Evolutionary conservation across 352 stramenopile species (phyloP), one percentile per base, ranked within the genome.

Genomic region (Phytophthora melonis): DNA sequence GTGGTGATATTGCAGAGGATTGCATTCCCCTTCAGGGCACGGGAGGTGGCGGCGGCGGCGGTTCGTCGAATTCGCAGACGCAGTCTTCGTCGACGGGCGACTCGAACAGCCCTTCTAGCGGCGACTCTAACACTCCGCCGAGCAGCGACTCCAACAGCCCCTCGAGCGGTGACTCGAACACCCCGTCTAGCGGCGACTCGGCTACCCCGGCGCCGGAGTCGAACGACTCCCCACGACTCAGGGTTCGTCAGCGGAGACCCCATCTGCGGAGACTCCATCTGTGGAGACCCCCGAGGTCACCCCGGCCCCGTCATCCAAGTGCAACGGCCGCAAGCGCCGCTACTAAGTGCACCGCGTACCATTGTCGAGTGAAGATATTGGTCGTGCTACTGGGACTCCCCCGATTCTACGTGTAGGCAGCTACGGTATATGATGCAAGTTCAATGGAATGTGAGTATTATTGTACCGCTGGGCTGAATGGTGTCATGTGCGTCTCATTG

Each of bases 1-100:
- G 8, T 58, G 16, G 39, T 60, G 32, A 6, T 65, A 27, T 9
- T 58, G 19, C 68, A 82, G 75, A 82, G 75, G 66, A 82, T 32
- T 82, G 75, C 68, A 78, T 80, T 25, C 72, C 75, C n/a, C 67
- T 82, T 13, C 64, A 65, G 23, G 75, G 75, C 10, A 67, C 70
- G 16, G 66, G 65, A 47, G 63, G 75, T 27, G 66, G 58, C 36
- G 66, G 66, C 36, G 66, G 58, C 36, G 66, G 58, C 43, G 66
- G 66, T 50, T 73, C 70, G 13, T 55, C 66, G 45, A 70, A 58
- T 14, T 41, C 63, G 5, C 32, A 66, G 54, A 70, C 41, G n/a
- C 6, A 72, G 19, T 54, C 64, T 19, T 63, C 63, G 11, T 70
- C 63, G 11, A 45, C 27, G 30, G 59, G 59, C 61, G 23, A 61